phyloP scores from a whole-genome alignment of 306 rosid species.

The Quercus suber region DNA sequence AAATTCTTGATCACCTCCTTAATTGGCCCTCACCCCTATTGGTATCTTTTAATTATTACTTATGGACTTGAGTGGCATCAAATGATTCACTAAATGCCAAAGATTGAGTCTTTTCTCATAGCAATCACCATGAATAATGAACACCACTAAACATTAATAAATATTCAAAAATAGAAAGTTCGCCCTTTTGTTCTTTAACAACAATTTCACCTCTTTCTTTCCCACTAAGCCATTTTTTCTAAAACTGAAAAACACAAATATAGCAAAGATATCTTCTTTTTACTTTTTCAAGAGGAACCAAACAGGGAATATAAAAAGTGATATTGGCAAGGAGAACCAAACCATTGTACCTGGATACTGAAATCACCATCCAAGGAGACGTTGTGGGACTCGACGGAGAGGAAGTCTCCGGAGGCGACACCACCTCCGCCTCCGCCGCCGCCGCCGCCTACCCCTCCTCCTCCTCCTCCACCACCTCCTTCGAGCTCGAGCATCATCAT shows the following conservation, averaged over 20 bases:
- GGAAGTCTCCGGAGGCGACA: slow-evolving; percentile 65
- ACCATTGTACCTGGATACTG: slow-evolving; percentile 78
- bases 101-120: background rate
- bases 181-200: too few species aligned
- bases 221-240: too few species aligned
- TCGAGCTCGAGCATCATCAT: slow-evolving; percentile 43
- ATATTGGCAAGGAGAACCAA: background rate
- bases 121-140: background rate
- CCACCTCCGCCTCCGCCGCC: slow-evolving; percentile 3
- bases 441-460: slow-evolving; percentile 1
- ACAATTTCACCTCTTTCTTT: too few species aligned
- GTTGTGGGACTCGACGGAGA: slow-evolving; percentile 78
- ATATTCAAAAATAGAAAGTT: too few species aligned
- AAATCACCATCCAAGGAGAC: slow-evolving; percentile 97
- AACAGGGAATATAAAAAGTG: too few species aligned
- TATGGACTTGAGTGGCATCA: background rate
- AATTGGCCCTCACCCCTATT: background rate
- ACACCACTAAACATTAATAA: background rate
- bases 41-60: background rate
- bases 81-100: background rate
- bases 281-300: too few species aligned
- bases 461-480: background rate
- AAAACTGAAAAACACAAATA: too few species aligned
- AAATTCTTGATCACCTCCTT: too few species aligned
- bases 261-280: too few species aligned